A percentile compares a stretch with the other conserved stretches of the same genome.
These are phyloP conservation scores for Emergomyces africanus DNA, from an alignment of 2,329 filamentous ascomycete species.

Conservation along the genomic window DNA sequence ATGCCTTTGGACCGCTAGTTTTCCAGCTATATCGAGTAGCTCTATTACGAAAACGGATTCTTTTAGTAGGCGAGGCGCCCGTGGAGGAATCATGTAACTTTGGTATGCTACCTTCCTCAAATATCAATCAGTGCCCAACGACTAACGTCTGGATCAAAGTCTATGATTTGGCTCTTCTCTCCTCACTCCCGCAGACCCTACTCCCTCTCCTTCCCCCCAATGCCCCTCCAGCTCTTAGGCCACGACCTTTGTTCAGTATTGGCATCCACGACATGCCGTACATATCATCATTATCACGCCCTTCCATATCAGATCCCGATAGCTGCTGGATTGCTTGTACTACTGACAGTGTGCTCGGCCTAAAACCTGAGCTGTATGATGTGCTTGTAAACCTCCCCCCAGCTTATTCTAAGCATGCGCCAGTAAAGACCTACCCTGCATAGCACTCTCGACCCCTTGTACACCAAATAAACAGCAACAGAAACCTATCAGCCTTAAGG, in stretches of 20 bases:
- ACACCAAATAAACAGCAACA: slow-evolving; percentile 32
- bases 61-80: slow-evolving; percentile 75
- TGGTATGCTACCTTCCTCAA: slow-evolving; percentile 41
- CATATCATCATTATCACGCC: slow-evolving; percentile 52
- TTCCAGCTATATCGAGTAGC: slow-evolving; percentile 86
- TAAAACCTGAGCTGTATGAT: slow-evolving; percentile 81
- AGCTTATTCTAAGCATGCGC: slow-evolving; percentile 43
- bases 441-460: slow-evolving; percentile 40
- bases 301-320: slow-evolving; percentile 29
- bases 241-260: slow-evolving; percentile 79
- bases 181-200: slow-evolving; percentile 68
- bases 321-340: slow-evolving; percentile 86
- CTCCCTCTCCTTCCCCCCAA: slow-evolving; percentile 54
- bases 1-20: slow-evolving; percentile 78
- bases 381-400: slow-evolving; percentile 73
- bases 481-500: slow-evolving; percentile 45
- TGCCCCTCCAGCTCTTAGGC: slow-evolving; percentile 47
- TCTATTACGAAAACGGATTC: slow-evolving; percentile 70
- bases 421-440: slow-evolving; percentile 60
- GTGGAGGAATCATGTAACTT: slow-evolving; percentile 80
- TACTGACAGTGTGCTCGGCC: slow-evolving; percentile 80
- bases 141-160: slow-evolving; percentile 41
- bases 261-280: slow-evolving; percentile 86
- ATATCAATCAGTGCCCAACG: neutral
- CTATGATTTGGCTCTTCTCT: slow-evolving; percentile 85